phyloP scores from a whole-genome alignment of 352 stramenopile genomes.

The Pythium aphanidermatum region DNA sequence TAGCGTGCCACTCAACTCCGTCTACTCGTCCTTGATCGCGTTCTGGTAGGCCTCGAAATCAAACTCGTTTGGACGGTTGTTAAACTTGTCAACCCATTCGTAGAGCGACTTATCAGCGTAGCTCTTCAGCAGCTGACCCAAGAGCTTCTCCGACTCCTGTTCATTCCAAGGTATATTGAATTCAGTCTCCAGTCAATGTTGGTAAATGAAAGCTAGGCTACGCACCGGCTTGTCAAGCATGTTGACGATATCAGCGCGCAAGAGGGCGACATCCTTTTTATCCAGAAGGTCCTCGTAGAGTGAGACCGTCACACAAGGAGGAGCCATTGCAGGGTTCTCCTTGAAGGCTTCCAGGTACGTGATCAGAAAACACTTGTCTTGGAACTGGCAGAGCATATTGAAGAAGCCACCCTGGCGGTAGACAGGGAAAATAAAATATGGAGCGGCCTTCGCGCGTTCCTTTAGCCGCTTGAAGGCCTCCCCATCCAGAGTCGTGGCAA shows the following conservation, averaged over 20 bases:
- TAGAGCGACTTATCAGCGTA: conserved; percentile 70
- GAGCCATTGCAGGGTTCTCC: conserved; percentile 67
- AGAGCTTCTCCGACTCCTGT: conserved; percentile 57
- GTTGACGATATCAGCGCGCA: conserved; percentile 81
- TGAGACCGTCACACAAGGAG: conserved; percentile 76
- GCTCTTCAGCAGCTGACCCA: conserved; percentile 53
- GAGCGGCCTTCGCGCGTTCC: conserved; percentile 41
- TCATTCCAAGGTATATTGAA: not conserved
- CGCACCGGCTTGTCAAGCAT: conserved; percentile 76
- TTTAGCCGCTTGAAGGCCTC: conserved; percentile 38
- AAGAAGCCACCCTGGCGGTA: conserved; percentile 83
- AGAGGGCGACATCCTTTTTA: conserved; percentile 63
- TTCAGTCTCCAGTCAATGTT: not conserved
- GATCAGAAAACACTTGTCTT: conserved; percentile 84
- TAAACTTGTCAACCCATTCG: conserved; percentile 79
- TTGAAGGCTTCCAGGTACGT: conserved; percentile 87
- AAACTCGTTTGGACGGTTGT: conserved; percentile 77
- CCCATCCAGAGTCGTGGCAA: conserved; percentile 41
- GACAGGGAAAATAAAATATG: conserved; percentile 81
- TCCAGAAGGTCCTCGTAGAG: conserved; percentile 69
- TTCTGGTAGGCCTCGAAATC: conserved; percentile 77
- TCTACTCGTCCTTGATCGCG: conserved; percentile 16
- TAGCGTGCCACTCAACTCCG: too few relatives aligned
- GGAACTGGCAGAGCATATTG: conserved; percentile 87
- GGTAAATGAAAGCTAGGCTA: not conserved